Conservation (phyloP, 1,139 yeast genomes). For the Taphrina wiesneri region DNA sequence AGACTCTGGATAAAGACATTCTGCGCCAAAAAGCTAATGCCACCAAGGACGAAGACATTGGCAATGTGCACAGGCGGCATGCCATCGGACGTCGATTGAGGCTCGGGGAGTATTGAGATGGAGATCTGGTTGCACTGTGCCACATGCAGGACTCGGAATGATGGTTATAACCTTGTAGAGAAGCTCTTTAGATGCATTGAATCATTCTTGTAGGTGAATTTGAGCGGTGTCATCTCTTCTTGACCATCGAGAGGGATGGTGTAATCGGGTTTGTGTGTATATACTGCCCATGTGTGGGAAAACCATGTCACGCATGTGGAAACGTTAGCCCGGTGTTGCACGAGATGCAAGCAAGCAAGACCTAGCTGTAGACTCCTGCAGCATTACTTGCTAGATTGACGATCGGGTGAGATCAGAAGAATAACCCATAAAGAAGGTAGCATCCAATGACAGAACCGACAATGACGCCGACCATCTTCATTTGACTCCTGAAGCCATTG, state of each 20-base stretch:
- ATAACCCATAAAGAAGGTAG: slow-evolving; percentile 56
- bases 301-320: no score
- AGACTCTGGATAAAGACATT: slow-evolving; percentile 52
- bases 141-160: no score
- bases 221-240: background rate
- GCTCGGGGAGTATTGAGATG: slow-evolving; percentile 23
- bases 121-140: no score
- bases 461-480: slow-evolving; percentile 22
- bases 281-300: no score
- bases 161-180: no score
- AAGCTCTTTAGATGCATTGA: no score
- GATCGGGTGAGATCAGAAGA: background rate
- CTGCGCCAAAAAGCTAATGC: slow-evolving; percentile 19
- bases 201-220: background rate
- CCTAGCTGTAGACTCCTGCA: no score
- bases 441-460: slow-evolving; percentile 48
- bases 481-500: slow-evolving; percentile 19
- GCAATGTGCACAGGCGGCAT: slow-evolving; percentile 29
- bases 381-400: background rate
- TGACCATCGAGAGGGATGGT: background rate
- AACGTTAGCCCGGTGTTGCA: no score
- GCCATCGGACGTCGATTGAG: slow-evolving; percentile 25
- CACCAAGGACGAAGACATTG: slow-evolving; percentile 23
- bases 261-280: background rate
- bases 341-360: no score